These are phyloP conservation scores for Teratosphaeria pseudoeucalypti DNA, from an alignment of 2,329 filamentous ascomycete genomes.

Conservation along the genomic window DNA sequence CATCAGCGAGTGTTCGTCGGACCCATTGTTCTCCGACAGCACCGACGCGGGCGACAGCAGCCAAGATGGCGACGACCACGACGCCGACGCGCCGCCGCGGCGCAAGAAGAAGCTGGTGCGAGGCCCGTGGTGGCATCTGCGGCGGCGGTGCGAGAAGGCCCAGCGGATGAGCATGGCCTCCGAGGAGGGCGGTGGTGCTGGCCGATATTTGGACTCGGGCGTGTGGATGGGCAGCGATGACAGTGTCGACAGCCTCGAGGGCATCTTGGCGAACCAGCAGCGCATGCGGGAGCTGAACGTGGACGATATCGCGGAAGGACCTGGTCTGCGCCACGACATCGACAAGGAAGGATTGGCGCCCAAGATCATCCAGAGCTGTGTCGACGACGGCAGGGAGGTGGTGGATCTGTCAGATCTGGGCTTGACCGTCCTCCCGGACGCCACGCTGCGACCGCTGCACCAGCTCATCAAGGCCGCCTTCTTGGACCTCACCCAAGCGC, in stretches of 20 bases:
- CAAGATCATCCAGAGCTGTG: slow-evolving; percentile 17
- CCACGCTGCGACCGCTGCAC: slow-evolving; percentile 46
- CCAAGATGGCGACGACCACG: slow-evolving; percentile 33
- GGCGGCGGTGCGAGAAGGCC: background rate
- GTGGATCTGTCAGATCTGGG: slow-evolving; percentile 50
- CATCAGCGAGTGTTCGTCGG: slow-evolving; percentile 30
- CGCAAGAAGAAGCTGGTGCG: slow-evolving; percentile 53
- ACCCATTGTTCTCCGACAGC: slow-evolving; percentile 62
- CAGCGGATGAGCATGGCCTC: slow-evolving; percentile 16
- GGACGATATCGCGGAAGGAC: slow-evolving; percentile 1
- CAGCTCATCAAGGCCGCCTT: slow-evolving; percentile 26
- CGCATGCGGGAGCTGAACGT: slow-evolving; percentile 3
- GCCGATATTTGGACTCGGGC: slow-evolving; percentile 56
- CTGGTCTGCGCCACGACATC: background rate
- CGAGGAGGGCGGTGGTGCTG: slow-evolving; percentile 35
- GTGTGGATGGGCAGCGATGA: slow-evolving; percentile 58
- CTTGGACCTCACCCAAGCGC: slow-evolving; percentile 15
- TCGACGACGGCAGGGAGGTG: slow-evolving; percentile 47
- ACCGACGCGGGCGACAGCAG: slow-evolving; percentile 9
- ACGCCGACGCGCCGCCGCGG: slow-evolving; percentile 41
- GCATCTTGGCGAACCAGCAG: slow-evolving; percentile 6
- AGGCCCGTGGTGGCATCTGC: slow-evolving; percentile 51
- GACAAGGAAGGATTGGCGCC: slow-evolving; percentile 13
- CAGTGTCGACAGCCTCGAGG: slow-evolving; percentile 25
- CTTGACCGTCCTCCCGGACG: slow-evolving; percentile 46